These are phyloP conservation scores for Dictyostelium firmibasis DNA, from an alignment of 78 protist species.

Conservation along the genomic window DNA sequence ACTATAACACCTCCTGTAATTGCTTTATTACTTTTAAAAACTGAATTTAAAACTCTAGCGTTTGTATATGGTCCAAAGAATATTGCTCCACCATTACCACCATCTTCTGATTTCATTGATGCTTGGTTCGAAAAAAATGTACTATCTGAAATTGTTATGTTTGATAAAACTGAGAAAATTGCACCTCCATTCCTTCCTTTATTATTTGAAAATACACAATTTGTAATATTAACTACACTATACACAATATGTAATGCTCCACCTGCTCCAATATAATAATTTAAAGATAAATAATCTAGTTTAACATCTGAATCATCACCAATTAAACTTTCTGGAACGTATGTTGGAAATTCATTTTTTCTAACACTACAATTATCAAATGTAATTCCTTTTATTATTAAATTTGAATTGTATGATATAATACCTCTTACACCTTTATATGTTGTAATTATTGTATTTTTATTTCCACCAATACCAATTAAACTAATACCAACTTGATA, in stretches of 20 bases:
- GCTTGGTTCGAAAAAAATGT: background rate
- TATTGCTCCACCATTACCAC: constrained; percentile 14
- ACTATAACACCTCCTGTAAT: background rate
- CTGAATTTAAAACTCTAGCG: background rate
- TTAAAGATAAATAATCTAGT: background rate
- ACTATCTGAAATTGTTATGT: background rate
- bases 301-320: background rate
- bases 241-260: background rate
- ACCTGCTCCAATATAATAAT: background rate
- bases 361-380: background rate
- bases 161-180: background rate
- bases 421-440: background rate
- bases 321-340: background rate
- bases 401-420: background rate
- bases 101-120: too few relatives aligned
- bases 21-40: background rate
- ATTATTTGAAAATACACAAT: background rate
- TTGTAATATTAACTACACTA: background rate
- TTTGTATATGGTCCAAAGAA: background rate
- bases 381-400: background rate
- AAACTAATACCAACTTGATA: background rate
- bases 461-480: background rate
- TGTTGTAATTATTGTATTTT: background rate
- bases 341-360: background rate
- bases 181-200: constrained; percentile 16